Base-by-base conservation (phyloP, 2,329 filamentous ascomycete species). In the Sphaerostilbella broomeana region DNA sequence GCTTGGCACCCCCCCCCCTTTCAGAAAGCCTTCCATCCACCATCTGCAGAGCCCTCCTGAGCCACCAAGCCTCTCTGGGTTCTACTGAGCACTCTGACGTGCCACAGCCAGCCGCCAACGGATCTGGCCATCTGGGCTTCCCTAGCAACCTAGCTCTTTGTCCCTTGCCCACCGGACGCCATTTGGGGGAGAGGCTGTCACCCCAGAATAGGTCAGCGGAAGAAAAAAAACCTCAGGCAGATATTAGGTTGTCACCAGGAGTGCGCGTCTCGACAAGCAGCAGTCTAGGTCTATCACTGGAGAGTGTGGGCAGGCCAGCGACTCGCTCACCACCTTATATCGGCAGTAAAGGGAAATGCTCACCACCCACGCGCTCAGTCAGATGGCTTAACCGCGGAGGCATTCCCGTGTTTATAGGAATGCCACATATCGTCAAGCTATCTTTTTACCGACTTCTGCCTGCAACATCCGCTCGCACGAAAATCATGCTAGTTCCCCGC, bases 41-140 rank as follows among this genome's bases (percentile, higher is more conserved):
- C 27, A 15, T 30, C 27, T 15, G 9, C 27, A 30, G 22, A 25
- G 12, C 7, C 10, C 18, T 17, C 37, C 18, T 12, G 20, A 30
- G 35, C 35, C 25, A 7, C 27, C 16, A 7, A 5, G 12, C 6
- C 35, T 15, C n/a, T 39, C 35, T 36, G 21, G 21, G 28, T 19
- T 16, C 29, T 37, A 32, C 38, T 36, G 28, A 35, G 38, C 40
- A 43, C 36, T 16, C 34, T 38, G 34, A 38, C 40, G 38, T 40
- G 38, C 43, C 42, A 41, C 30, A 21, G 21, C 36, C 31, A 45
- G 45, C 43, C 45, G 31, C 43, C 43, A 35, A 46, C 45, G 43
- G 40, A 49, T 46, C 45, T 47, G 45, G 47, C 38, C 45, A 43
- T 45, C 38, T 42, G 17, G 38, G 25, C 22, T 35, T 37, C 30